Conservation (phyloP, 352 stramenopile species). For the Pythium guiyangense region DNA sequence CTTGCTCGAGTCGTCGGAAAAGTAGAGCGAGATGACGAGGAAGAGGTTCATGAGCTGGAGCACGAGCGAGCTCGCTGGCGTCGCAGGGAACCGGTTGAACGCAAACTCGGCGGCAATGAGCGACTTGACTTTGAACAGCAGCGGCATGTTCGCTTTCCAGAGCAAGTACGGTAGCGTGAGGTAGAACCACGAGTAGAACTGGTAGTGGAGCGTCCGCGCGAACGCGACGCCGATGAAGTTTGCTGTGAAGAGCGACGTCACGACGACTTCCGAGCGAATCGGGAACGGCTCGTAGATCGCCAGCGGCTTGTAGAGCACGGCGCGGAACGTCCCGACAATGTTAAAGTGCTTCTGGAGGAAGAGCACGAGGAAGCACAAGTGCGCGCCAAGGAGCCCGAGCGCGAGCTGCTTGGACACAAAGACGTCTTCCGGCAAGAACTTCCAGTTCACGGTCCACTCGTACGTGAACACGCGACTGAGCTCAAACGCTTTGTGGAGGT, state of each 20-base stretch:
- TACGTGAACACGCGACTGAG: constrained; percentile 97
- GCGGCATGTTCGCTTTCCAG: constrained; percentile 85
- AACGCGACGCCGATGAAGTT: constrained; percentile 98
- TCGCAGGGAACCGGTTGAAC: constrained; percentile 97
- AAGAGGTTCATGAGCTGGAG: constrained; percentile 92
- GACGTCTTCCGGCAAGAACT: constrained; percentile 78
- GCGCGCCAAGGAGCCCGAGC: constrained; percentile 43
- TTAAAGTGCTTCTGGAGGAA: constrained; percentile 84
- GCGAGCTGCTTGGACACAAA: constrained; percentile 73
- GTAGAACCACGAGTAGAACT: constrained; percentile 98
- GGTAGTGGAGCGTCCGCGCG: constrained; percentile 97
- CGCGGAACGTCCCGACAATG: constrained; percentile 69
- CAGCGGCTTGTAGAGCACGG: constrained; percentile 68
- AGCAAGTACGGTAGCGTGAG: constrained; percentile 93
- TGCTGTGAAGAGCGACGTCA: constrained; percentile 84
- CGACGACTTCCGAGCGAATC: constrained; percentile 79
- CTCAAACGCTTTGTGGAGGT: constrained; percentile 97
- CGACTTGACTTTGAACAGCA: constrained; percentile 82
- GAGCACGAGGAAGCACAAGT: constrained; percentile 69
- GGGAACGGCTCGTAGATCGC: constrained; percentile 72
- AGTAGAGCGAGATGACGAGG: constrained; percentile 73
- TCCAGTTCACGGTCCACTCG: constrained; percentile 99
- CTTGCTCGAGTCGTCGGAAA: constrained; percentile 49
- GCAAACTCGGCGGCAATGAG: constrained; percentile 82
- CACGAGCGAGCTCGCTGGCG: constrained; percentile 83